phyloP scores from a whole-genome alignment of 345 rosid genomes.

The Trapa bicornis region DNA sequence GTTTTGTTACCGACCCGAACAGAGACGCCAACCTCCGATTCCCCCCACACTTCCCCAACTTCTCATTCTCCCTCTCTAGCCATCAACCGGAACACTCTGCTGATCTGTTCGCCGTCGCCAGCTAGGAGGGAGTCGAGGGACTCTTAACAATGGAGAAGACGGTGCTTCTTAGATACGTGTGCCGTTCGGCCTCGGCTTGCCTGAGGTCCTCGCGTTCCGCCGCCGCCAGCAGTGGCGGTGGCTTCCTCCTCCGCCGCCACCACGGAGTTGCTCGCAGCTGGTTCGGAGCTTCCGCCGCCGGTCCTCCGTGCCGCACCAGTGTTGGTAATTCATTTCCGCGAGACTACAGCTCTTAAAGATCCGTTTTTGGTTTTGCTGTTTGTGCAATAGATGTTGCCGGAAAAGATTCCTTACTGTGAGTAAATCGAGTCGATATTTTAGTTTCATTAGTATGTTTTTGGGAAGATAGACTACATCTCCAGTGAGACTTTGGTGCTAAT shows the following conservation, averaged over 20 bases:
- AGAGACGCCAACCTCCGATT: background rate
- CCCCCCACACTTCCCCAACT: background rate
- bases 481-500: too few relatives aligned
- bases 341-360: constrained; percentile 7
- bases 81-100: background rate
- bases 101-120: background rate
- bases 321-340: background rate
- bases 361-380: background rate
- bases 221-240: constrained; percentile 10
- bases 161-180: constrained; percentile 20
- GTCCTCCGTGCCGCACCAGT: background rate
- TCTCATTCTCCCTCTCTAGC: background rate
- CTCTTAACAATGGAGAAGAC: constrained; percentile 6
- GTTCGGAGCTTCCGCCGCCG: constrained; percentile 7
- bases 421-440: too few relatives aligned
- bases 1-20: background rate
- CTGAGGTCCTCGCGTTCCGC: constrained; percentile 14
- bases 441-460: too few relatives aligned
- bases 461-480: too few relatives aligned
- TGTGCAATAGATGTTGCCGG: background rate
- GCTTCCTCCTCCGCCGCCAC: constrained; percentile 9
- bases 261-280: constrained; percentile 6
- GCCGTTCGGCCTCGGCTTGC: constrained; percentile 14
- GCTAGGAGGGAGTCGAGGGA: background rate
- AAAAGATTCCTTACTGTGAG: background rate